Evolutionary conservation across 495 filamentous ascomycete species (phyloP), one percentile per base, ranked within the genome.

Genomic region (Penicillium angulare): DNA sequence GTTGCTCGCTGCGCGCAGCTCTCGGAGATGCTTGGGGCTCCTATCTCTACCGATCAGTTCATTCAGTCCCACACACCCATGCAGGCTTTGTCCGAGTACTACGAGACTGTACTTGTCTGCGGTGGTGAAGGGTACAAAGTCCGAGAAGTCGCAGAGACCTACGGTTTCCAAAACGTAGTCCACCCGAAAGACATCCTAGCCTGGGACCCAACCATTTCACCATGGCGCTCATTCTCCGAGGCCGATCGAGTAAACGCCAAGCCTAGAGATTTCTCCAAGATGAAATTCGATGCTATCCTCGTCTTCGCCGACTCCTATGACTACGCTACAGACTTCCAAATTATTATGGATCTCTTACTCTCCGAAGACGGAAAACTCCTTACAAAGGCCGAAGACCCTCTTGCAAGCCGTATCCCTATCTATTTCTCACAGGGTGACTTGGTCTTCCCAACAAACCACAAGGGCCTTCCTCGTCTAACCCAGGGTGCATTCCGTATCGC

Each of bases 31-130:
- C 80, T 97, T 26, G 83, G 89, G 49, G 72, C 84, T 26, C 71
- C 72, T 50, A 85, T 96, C 53, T 88, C 89, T 1, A 87, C 86
- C 3, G 86, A 87, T 50, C 91, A 95, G 64, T 95, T 96, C 76
- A 91, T 96, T 68, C 92, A 91, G 66, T 90, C 88, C 10, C 92
- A 97, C 72, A 96, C 92, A 36, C 92, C 91, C 32, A 95, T 97
- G 87, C 83, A 86, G 56, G 89, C 92, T 56, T 84, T 95, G 81
- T 82, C 88, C 12, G 78, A 82, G 66, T 85, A 85, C 64, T 93
- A 92, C 72, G 74, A 83, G 20, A 92, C 89, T 13, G 89, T 95
- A 13, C 80, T 96, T 3, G 89, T 96, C 16, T 81, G 90, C 32
- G 90, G 90, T 63, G 90, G 90, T 53, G 90, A 95, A 66, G 90